Percentiles rank a stretch among this genome's conserved stretches.
phyloP scores from a whole-genome alignment of 108 stramenopile genomes.

The Pseudonitzschia pungens region DNA sequence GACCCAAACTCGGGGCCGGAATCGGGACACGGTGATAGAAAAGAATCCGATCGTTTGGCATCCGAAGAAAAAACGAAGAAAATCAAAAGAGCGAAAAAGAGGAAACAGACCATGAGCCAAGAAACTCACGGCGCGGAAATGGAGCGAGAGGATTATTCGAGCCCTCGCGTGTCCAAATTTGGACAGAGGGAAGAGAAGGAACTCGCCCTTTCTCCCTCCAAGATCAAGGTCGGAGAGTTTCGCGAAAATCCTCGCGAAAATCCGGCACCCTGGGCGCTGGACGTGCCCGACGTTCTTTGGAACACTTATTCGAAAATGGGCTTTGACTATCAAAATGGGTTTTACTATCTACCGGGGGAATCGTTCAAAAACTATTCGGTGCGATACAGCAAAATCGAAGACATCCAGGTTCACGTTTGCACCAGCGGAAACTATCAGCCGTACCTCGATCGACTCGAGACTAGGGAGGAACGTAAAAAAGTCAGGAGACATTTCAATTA shows the following conservation, averaged over 20 bases:
- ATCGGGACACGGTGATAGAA: no score
- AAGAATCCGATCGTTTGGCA: no score
- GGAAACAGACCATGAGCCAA: no score
- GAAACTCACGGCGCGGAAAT: neutral
- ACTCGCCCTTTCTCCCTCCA: slow-evolving; percentile 1
- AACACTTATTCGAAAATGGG: slow-evolving; percentile 10
- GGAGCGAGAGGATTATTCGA: neutral
- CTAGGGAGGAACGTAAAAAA: neutral
- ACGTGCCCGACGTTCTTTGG: neutral
- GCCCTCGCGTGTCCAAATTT: no score
- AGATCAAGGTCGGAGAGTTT: slow-evolving; percentile 16
- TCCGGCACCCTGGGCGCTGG: slow-evolving; percentile 20
- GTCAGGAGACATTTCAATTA: neutral
- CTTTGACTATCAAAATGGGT: neutral
- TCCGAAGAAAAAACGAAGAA: neutral
- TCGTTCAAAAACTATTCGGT: neutral
- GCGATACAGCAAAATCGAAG: slow-evolving; percentile 7
- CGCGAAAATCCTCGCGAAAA: slow-evolving; percentile 7
- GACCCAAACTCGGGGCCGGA: neutral
- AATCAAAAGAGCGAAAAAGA: neutral
- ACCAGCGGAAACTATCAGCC: slow-evolving; percentile 12
- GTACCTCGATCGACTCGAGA: slow-evolving; percentile 5
- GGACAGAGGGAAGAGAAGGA: neutral
- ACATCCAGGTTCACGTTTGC: slow-evolving; percentile 5
- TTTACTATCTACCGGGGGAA: slow-evolving; percentile 23